phyloP scores from a whole-genome alignment of 768 basidiomycete species.

The Holtermannia corniformis region DNA sequence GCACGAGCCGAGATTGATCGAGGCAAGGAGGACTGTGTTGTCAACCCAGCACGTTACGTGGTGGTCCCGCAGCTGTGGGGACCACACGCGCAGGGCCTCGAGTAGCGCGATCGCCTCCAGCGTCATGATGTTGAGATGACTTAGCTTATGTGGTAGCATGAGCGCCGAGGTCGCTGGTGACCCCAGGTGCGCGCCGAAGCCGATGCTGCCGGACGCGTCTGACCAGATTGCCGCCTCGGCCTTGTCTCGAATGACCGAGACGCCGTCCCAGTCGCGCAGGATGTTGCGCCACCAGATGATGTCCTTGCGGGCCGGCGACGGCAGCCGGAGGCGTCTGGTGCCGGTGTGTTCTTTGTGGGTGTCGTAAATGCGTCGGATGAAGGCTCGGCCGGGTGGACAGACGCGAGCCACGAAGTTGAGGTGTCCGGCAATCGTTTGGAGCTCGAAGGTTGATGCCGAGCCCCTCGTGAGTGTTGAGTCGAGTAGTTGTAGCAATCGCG shows the following conservation, averaged over 20 bases:
- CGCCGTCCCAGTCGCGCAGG: conserved; percentile 36
- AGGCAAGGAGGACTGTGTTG: conserved; percentile 31
- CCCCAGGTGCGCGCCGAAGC: conserved; percentile 26
- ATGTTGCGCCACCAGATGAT: conserved; percentile 41
- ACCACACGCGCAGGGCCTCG: conserved; percentile 38
- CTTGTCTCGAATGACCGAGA: conserved; percentile 10
- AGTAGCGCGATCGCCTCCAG: conserved; percentile 41
- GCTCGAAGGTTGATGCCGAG: conserved; percentile 22
- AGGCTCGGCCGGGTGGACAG: conserved; percentile 35
- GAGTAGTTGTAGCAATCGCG: not conserved
- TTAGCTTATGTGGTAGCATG: conserved; percentile 17
- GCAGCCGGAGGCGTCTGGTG: conserved; percentile 25
- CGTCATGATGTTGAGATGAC: conserved; percentile 42
- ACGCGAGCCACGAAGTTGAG: conserved; percentile 43
- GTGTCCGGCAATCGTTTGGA: conserved; percentile 40
- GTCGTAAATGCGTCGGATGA: conserved; percentile 34
- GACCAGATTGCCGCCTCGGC: conserved; percentile 27
- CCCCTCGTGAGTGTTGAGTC: not conserved
- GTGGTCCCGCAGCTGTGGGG: conserved; percentile 17
- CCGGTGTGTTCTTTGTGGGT: conserved; percentile 18
- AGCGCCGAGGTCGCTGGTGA: not conserved
- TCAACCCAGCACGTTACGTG: conserved; percentile 39
- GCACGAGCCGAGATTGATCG: conserved; percentile 4
- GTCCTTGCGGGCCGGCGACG: conserved; percentile 21
- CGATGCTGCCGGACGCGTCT: conserved; percentile 41